These are phyloP conservation scores for Gossypium davidsonii DNA, from an alignment of 441 rosid genomes.

Conservation along the genomic window DNA sequence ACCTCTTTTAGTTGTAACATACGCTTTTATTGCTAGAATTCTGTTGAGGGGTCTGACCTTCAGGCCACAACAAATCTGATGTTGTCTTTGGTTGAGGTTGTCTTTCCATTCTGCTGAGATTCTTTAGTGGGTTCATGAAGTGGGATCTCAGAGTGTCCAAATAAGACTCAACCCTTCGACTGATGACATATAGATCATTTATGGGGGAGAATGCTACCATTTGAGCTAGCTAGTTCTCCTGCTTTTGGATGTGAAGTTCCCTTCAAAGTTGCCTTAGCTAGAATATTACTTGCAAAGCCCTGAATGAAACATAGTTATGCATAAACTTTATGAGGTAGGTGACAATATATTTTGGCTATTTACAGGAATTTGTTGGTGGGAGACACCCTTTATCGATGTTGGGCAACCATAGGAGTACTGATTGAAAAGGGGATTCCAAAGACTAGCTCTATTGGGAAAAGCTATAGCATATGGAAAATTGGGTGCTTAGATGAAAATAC, in stretches of 20 bases:
- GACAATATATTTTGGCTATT: slow-evolving; percentile 11
- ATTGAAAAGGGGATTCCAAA: slow-evolving; percentile 65
- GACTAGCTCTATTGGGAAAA: slow-evolving; percentile 75
- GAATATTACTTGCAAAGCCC: slow-evolving; percentile 3
- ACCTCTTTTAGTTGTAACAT: neutral
- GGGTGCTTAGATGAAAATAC: slow-evolving; percentile 60
- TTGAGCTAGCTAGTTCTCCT: neutral
- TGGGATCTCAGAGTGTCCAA: too few species aligned
- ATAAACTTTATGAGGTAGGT: neutral
- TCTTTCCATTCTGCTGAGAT: too few species aligned
- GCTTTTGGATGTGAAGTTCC: neutral
- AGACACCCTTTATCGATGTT: slow-evolving; percentile 70
- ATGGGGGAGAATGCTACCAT: too few species aligned
- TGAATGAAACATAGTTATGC: neutral
- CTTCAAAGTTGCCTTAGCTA: neutral
- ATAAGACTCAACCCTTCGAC: too few species aligned
- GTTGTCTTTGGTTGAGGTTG: too few species aligned
- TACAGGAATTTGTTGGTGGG: slow-evolving; percentile 69
- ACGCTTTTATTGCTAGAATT: neutral
- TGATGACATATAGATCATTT: too few species aligned
- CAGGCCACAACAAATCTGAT: too few species aligned
- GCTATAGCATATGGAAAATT: slow-evolving; percentile 68
- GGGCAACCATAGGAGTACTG: slow-evolving; percentile 87
- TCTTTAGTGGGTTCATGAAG: too few species aligned
- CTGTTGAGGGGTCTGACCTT: too few species aligned